Evolutionary conservation across 169 alveolate species (phyloP), one percentile per base, ranked within the genome.

Genomic region (Blepharisma undulans): DNA sequence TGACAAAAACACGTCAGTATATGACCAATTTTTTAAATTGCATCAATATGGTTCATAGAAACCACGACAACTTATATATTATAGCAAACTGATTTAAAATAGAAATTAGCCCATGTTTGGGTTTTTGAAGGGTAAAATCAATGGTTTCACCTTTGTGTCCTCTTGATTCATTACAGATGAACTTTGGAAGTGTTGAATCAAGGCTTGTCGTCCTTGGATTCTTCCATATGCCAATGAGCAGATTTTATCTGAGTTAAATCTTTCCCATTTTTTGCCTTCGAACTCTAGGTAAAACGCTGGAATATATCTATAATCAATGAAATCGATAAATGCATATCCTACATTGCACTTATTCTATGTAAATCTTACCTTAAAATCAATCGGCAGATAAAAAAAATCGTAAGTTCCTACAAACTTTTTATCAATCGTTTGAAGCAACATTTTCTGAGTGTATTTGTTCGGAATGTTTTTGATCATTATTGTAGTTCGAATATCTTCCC

Each of bases 311-410:
- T 94, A 91, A 76, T 95, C 95, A 22, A 94, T 92, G 87, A 95
- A 92, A 90, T 95, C 94, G 34, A 95, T 95, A 84, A 95, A 94
- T 72, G 97, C 97, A 89, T 94, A 95, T 18, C 97, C 97, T 66
- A 88, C 92, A 72, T 95, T 95, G 90, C 97, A 94, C 79, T 92
- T 93, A 78, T 94, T 95, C 92, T 89, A 66, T 33, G 76, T 30
- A 87, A 87, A 30, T 21, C 30, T 74, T 76, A 76, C 88, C 93
- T 92, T 95, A 79, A 91, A 95, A 80, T 95, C 97, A 71, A 92
- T 94, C 29, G 97, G 97, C 81, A 95, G 90, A 87, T 95, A 95
- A 59, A 95, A 84, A 74, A 94, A 93, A 91, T 94, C 97, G 78
- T 93, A 95, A 84, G 90, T 74, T 74, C 81, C 81, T 14, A 27